Conservation (phyloP, 306 rosid genomes). For the Citrullus colocynthis region DNA sequence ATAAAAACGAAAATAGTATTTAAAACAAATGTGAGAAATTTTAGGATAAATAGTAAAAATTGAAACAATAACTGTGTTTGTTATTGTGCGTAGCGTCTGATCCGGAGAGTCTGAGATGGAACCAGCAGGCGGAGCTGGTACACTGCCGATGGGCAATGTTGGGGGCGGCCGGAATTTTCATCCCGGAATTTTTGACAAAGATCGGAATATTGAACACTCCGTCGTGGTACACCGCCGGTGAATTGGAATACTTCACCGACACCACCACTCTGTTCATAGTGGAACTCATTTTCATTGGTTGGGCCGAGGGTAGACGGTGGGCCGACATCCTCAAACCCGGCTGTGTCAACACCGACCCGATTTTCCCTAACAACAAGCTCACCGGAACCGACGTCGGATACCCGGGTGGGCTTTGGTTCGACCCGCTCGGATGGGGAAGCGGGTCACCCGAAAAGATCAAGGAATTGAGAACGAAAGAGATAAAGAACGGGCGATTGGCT, state of each 20-base stretch:
- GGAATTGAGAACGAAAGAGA: constrained; percentile 71
- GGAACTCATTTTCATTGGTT: constrained; percentile 53
- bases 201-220: constrained; percentile 57
- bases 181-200: constrained; percentile 62
- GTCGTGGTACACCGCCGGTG: constrained; percentile 66
- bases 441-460: constrained; percentile 62
- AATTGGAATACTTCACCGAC: constrained; percentile 60
- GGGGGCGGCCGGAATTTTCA: constrained; percentile 71
- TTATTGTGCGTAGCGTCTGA: constrained; percentile 33
- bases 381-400: constrained; percentile 68
- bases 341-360: constrained; percentile 54
- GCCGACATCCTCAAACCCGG: constrained; percentile 68
- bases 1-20: too few species aligned
- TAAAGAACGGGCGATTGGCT: constrained; percentile 60
- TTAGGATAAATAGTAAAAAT: too few species aligned
- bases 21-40: too few species aligned
- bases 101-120: constrained; percentile 63
- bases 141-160: constrained; percentile 83
- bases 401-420: constrained; percentile 68
- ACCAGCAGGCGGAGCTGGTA: constrained; percentile 46
- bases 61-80: background rate
- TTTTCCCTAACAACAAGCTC: constrained; percentile 76
- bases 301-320: constrained; percentile 79
- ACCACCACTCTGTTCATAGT: constrained; percentile 51
- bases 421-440: constrained; percentile 63